Conservation (phyloP, 306 rosid species). For the Citrullus amarus region DNA sequence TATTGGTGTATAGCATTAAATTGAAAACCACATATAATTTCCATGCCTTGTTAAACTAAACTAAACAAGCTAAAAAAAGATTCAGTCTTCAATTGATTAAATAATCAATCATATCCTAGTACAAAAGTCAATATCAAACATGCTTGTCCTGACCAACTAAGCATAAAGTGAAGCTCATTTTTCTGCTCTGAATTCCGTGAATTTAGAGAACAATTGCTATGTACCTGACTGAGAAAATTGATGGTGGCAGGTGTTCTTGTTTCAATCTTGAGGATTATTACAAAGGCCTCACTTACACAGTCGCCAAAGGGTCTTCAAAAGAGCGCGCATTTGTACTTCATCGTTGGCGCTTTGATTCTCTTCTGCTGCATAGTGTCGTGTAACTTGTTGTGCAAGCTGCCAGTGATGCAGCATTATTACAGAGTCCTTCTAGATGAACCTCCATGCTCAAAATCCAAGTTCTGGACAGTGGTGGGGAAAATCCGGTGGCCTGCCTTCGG, state of each 20-base stretch:
- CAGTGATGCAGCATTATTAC: conserved; percentile 52
- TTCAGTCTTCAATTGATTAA: not conserved
- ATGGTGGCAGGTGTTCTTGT: conserved; percentile 49
- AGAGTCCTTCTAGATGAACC: conserved; percentile 26
- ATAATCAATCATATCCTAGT: not conserved
- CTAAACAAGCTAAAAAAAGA: not conserved
- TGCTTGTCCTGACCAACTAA: not conserved
- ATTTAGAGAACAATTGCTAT: not conserved
- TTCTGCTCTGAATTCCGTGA: not conserved
- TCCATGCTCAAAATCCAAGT: conserved; percentile 30
- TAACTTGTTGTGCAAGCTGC: conserved; percentile 63
- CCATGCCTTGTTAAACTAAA: not conserved
- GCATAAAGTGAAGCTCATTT: not conserved
- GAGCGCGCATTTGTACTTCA: conserved; percentile 83
- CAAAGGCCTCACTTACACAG: conserved; percentile 74
- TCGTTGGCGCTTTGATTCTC: conserved; percentile 50
- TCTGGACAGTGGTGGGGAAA: conserved; percentile 48
- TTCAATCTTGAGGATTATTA: conserved; percentile 67
- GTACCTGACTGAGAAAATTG: not conserved
- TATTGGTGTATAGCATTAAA: not conserved
- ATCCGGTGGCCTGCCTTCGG: conserved; percentile 53
- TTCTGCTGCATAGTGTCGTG: conserved; percentile 56
- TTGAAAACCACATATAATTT: not conserved
- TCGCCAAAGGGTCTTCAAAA: conserved; percentile 62
- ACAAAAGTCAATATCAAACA: not conserved